A percentile compares a stretch with the other conserved stretches of the same genome.
Evolutionary conservation across 2,329 filamentous ascomycete genomes (phyloP).

Genomic region (Colletotrichum noveboracense): DNA sequence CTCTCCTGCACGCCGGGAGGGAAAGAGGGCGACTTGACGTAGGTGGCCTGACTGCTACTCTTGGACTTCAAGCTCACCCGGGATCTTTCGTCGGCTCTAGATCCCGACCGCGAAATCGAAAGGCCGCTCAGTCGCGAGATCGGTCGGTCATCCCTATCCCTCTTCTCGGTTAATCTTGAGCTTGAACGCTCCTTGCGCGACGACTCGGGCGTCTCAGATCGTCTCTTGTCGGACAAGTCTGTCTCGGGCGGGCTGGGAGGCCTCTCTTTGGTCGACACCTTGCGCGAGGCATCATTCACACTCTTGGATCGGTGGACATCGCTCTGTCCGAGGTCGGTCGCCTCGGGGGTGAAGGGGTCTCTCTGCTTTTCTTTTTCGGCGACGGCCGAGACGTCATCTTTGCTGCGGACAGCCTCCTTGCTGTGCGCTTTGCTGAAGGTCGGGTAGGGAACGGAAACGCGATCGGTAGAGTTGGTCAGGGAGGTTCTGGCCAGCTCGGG

Average conservation of each 20-base stretch:
- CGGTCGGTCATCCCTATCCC: conserved; percentile 36
- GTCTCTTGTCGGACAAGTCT: conserved; percentile 55
- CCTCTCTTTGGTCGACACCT: conserved; percentile 47
- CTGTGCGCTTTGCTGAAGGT: conserved; percentile 89
- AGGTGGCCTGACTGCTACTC: conserved; percentile 64
- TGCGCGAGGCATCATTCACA: conserved; percentile 41
- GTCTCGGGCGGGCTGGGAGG: conserved; percentile 71
- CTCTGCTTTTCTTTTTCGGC: conserved; percentile 25
- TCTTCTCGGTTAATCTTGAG: conserved; percentile 45
- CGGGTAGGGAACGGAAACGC: conserved; percentile 73
- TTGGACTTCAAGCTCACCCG: conserved; percentile 60
- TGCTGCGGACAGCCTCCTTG: conserved; percentile 79
- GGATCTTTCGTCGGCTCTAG: conserved; percentile 54
- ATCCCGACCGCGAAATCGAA: conserved; percentile 49
- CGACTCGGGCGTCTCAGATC: conserved; percentile 29
- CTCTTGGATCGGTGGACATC: conserved; percentile 55
- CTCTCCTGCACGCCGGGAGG: conserved; percentile 28
- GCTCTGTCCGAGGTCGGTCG: conserved; percentile 69
- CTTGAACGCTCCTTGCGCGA: conserved; percentile 39
- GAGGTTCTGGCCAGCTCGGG: conserved; percentile 48
- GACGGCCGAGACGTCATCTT: conserved; percentile 49
- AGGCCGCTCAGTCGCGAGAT: conserved; percentile 50
- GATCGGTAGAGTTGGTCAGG: conserved; percentile 40
- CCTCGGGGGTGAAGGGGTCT: conserved; percentile 70
- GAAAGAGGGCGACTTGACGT: conserved; percentile 42